Base-by-base conservation (phyloP, 805 yeast species). In the Yamadazyma olivae region DNA sequence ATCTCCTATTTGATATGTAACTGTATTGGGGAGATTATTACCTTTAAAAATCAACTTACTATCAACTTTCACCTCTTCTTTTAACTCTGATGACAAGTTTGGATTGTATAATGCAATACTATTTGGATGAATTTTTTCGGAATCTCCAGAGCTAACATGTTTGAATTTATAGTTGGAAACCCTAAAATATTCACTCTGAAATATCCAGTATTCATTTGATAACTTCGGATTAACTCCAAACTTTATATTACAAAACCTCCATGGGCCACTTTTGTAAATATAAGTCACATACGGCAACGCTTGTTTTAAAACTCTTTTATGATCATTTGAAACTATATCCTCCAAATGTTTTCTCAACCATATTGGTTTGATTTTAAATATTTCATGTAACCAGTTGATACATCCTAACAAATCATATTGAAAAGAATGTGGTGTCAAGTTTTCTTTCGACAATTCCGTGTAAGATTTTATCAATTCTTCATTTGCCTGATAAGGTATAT, bases 251-350 rank as follows among this genome's bases (percentile, higher is more conserved):
- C 93, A 77, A 41, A 87, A 88, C 49, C 98, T 73, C 95, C 96
- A 93, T 0, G 98, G 99, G 0, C 99, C 99, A 51, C 83, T 84
- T 24, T 83, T 78, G 54, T 80, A 84, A 27, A 87, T 74, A 54
- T 79, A 93, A 0, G 96, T 74, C 0, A 88, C 83, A 54, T 85
- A 82, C 0, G 98, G 95, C 33, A 93, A 57, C 0, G 96, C 95
- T 44, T 75, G 80, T 48, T 83, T 80, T 29, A 91, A 52, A 44
- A 51, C 77, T 51, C 57, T 56, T 48, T 57, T 62, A 45, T 57
- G 63, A 38, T 49, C 67, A 42, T 56, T 52, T 0, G 86, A 82
- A 3, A 80, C 64, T 34, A 79, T 64, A 50, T 73, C 71, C 28
- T 69, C 64, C 16, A 90, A 54, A 45, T 85, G 95, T 44, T 83